Evolutionary conservation across 2,329 filamentous ascomycete species (phyloP), one percentile per base, ranked within the genome.

Genomic region (Aspergillus ustus): DNA sequence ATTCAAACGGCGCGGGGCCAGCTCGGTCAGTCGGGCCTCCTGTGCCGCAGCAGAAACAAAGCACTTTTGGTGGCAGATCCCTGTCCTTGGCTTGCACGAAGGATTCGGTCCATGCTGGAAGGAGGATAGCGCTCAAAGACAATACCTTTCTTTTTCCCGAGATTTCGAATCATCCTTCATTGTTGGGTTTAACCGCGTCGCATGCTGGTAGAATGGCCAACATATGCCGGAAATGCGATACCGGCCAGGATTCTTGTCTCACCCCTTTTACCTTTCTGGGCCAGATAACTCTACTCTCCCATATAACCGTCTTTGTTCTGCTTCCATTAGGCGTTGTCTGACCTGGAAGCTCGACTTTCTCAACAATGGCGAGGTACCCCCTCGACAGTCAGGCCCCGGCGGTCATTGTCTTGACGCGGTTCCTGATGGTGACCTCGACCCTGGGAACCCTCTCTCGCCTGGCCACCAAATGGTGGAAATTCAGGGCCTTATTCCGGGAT

Each of bases 381-480:
- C 52, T 55, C 22, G 68, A 70, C 43, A 67, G 62, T 11, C 60
- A 63, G 59, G 64, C 65, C 48, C 69, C 69, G 3, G 64, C 62
- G 15, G 68, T 70, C 43, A 70, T 66, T 60, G 64, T 69, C 46
- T 63, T 61, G 37, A 69, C 52, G 17, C 68, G 65, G 62, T 60
- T 69, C 22, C 59, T 71, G 9, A 50, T 70, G 22, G 67, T 70
- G 25, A 60, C 62, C 34, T 50, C 20, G 28, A 19, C 45, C 17
- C 34, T 31, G 44, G 43, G 28, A 11, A 44, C 22, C 15, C 13
- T 28, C 17, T 3, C 2, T 19, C 37, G n/a, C 9, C 52, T 51
- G 0, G 34, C 34, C 8, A 40, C 34, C 1, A 40, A 40, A 15
- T 40, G 34, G 34, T 40, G 34, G 34, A 40, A 40, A 15, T 40